Percentiles rank a stretch among this genome's conserved stretches.
Conservation (phyloP, 371 early-diverging fungal genomes). For the Mucor racemosus region DNA sequence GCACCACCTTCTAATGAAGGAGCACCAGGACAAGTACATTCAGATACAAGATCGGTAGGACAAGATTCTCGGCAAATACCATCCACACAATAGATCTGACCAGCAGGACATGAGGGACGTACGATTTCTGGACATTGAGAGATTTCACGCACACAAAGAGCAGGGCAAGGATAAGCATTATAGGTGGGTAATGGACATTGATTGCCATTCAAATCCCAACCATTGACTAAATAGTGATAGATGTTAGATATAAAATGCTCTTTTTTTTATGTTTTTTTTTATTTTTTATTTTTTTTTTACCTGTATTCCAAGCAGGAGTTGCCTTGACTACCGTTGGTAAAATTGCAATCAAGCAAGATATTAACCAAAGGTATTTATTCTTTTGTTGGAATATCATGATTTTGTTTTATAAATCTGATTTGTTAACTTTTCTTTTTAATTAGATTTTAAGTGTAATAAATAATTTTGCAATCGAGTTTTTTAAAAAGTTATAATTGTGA, state of each 20-base stretch:
- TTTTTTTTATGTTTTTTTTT: not conserved
- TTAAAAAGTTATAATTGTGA: not conserved
- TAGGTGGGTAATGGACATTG: constrained; percentile 51
- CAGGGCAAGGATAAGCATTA: constrained; percentile 49
- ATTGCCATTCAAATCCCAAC: constrained; percentile 47
- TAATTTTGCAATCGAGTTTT: not conserved
- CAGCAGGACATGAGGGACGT: constrained; percentile 44
- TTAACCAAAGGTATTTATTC: constrained; percentile 12
- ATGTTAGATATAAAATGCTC: not conserved
- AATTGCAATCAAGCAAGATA: constrained; percentile 12
- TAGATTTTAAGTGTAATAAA: not conserved
- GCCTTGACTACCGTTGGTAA: constrained; percentile 14
- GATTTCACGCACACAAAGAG: constrained; percentile 53
- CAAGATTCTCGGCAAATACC: constrained; percentile 50
- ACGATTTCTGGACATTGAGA: constrained; percentile 36
- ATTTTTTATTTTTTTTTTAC: not conserved
- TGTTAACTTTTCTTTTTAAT: not conserved
- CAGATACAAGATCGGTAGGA: constrained; percentile 34
- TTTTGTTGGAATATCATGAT: constrained; percentile 15
- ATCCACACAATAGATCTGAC: constrained; percentile 53
- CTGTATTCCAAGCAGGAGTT: constrained; percentile 22
- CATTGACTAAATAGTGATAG: constrained; percentile 43
- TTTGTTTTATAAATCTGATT: not conserved
- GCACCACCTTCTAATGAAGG: constrained; percentile 28
- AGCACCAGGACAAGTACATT: constrained; percentile 49